Conservation (phyloP, 2,329 filamentous ascomycete genomes). For the Incumbomyces lentus region DNA sequence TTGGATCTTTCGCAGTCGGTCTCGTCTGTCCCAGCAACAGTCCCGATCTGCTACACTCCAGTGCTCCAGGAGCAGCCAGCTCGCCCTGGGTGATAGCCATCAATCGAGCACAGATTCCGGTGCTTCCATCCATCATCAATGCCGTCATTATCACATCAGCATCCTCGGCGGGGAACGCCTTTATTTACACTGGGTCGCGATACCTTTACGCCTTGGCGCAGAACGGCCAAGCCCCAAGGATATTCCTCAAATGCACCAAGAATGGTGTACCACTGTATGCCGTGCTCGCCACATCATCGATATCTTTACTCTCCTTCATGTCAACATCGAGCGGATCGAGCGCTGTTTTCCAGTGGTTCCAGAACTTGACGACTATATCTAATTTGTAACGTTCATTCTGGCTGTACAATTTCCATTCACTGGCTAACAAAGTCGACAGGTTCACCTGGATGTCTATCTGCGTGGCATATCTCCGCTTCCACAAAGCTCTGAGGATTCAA, state of each 20-base stretch:
- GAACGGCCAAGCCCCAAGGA: constrained; percentile 41
- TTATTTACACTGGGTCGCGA: constrained; percentile 45
- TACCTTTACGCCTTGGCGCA: constrained; percentile 39
- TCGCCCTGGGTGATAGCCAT: constrained; percentile 50
- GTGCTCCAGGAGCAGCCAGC: constrained; percentile 28
- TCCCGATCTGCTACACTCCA: constrained; percentile 40
- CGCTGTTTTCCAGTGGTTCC: constrained; percentile 61
- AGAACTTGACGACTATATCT: constrained; percentile 43
- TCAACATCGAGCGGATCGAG: constrained; percentile 54
- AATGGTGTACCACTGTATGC: constrained; percentile 56
- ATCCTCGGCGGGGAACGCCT: constrained; percentile 59
- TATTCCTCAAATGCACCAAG: constrained; percentile 50
- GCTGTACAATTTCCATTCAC: too few species aligned
- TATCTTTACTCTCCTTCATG: constrained; percentile 61
- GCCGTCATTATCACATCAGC: constrained; percentile 63
- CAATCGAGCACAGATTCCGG: constrained; percentile 41
- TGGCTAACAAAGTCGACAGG: too few species aligned
- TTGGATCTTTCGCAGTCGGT: constrained; percentile 65
- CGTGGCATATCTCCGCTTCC: constrained; percentile 60
- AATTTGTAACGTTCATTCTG: constrained; percentile 23
- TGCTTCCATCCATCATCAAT: constrained; percentile 63
- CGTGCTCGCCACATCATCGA: constrained; percentile 51
- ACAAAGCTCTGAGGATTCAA: constrained; percentile 57
- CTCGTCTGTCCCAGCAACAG: constrained; percentile 64
- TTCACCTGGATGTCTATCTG: constrained; percentile 61